Base-by-base conservation (phyloP, 2,329 filamentous ascomycete species). In the Ophiocordyceps camponoti-rufipedis region DNA sequence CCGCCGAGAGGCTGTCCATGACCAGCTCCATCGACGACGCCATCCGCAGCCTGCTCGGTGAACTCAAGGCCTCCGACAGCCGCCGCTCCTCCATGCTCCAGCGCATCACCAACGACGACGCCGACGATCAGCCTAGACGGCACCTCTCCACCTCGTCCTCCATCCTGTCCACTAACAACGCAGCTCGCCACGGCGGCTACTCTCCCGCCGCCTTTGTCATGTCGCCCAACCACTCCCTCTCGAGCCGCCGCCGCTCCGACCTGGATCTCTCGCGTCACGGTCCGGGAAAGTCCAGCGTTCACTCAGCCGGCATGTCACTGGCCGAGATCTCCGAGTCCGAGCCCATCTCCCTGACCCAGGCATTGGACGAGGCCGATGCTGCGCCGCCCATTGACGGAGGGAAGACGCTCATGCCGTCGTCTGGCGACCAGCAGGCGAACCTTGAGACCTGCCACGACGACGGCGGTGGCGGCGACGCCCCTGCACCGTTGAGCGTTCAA, bases 1-100 rank as follows among this genome's bases (percentile, higher is more conserved):
- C 78, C 11, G 83, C 83, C 43, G 82, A 87, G 61, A 73, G 78
- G 51, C 68, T 88, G 59, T 84, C 80, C 53, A 74, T 75, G 65
- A 80, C 78, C 47, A 83, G 79, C 50, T 85, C 83, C 49, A 82
- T 87, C 55, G 82, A 82, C 54, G 76, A 83, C 65, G 82, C 84
- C 53, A 88, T 87, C 54, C 74, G 81, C 48, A 76, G 81, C 55
- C 68, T 85, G 51, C 78, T 85, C 60, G 68, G 76, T 49, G 78
- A 84, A 60, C 67, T 83, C 56, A 85, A 84, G 62, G 72, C 76
- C 52, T 75, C 69, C 56, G 81, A 83, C 56, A 84, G 78, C 56
- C 70, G 75, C 49, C 70, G 73, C 47, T 81, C 78, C 2, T 82
- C 78, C 9, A 66, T 78, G 44, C 66, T 75, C 41, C 57, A 68